These are phyloP conservation scores for Monosporozyma siamensis DNA, from an alignment of 805 yeast genomes.

Conservation along the genomic window DNA sequence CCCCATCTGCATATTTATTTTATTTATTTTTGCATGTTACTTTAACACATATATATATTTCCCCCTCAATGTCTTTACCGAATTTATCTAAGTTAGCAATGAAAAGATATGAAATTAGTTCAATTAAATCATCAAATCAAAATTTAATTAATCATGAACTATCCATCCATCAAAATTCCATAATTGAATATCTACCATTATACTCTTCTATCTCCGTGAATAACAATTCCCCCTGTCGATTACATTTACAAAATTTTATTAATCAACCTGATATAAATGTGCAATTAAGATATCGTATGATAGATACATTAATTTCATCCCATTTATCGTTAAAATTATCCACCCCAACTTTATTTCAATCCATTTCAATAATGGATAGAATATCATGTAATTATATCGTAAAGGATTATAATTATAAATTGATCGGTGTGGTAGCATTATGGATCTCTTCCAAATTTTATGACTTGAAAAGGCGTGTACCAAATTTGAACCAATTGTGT, in stretches of 20 bases:
- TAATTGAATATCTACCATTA: slow-evolving; percentile 35
- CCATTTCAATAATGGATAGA: slow-evolving; percentile 69
- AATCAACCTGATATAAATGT: slow-evolving; percentile 34
- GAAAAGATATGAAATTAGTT: slow-evolving; percentile 12
- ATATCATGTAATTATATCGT: slow-evolving; percentile 77
- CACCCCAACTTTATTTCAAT: slow-evolving; percentile 55
- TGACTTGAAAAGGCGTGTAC: slow-evolving; percentile 59
- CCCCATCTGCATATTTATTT: not conserved
- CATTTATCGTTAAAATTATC: slow-evolving; percentile 54
- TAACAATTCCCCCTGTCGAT: not conserved
- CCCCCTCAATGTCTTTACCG: not conserved
- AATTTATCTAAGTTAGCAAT: slow-evolving; percentile 5
- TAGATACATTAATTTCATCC: slow-evolving; percentile 71
- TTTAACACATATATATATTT: not conserved
- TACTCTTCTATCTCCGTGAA: not conserved
- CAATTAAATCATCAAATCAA: slow-evolving; percentile 12
- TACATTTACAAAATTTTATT: slow-evolving; percentile 22
- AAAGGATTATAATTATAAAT: slow-evolving; percentile 72
- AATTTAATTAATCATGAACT: slow-evolving; percentile 40
- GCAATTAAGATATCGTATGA: slow-evolving; percentile 63
- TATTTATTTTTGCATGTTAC: not conserved
- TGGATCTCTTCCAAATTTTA: slow-evolving; percentile 85
- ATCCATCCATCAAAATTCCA: slow-evolving; percentile 36
- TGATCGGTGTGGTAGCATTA: slow-evolving; percentile 74
- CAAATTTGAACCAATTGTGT: slow-evolving; percentile 42